Evolutionary conservation across 2,329 filamentous ascomycete genomes (phyloP).

Genomic region (Fusarium sambucinum): DNA sequence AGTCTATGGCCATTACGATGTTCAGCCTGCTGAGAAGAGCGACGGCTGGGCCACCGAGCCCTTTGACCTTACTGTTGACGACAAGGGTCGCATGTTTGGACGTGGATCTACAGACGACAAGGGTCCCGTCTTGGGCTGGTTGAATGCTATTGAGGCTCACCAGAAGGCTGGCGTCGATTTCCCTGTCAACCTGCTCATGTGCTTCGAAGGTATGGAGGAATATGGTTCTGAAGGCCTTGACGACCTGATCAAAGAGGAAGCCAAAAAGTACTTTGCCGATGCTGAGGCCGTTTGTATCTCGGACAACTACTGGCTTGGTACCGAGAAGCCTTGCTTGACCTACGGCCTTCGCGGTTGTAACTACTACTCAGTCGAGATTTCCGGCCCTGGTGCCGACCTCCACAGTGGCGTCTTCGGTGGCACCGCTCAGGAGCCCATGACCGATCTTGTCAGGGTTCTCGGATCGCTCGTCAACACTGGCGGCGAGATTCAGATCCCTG

Average conservation of each 20-base stretch:
- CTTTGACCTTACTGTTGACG: slow-evolving; percentile 87
- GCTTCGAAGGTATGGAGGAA: slow-evolving; percentile 99
- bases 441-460: slow-evolving; percentile 87
- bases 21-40: slow-evolving; percentile 91
- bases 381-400: slow-evolving; percentile 90
- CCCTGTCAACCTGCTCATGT: slow-evolving; percentile 98
- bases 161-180: slow-evolving; percentile 94
- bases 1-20: slow-evolving; percentile 98
- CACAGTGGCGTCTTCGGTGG: slow-evolving; percentile 98
- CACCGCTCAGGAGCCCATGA: slow-evolving; percentile 98
- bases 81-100: slow-evolving; percentile 95
- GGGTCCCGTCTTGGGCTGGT: slow-evolving; percentile 95
- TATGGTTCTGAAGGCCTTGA: slow-evolving; percentile 97
- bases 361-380: slow-evolving; percentile 94
- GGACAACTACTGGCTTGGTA: slow-evolving; percentile 99
- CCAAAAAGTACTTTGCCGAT: slow-evolving; percentile 94
- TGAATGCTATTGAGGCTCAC: slow-evolving; percentile 98
- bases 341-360: slow-evolving; percentile 98
- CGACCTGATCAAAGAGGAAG: slow-evolving; percentile 91
- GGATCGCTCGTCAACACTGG: slow-evolving; percentile 86
- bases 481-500: slow-evolving; percentile 94
- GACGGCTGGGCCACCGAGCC: slow-evolving; percentile 98
- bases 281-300: slow-evolving; percentile 97
- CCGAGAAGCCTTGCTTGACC: slow-evolving; percentile 97
- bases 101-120: slow-evolving; percentile 98